Conservation (phyloP, 306 rosid species). For the Medicago lupulina region DNA sequence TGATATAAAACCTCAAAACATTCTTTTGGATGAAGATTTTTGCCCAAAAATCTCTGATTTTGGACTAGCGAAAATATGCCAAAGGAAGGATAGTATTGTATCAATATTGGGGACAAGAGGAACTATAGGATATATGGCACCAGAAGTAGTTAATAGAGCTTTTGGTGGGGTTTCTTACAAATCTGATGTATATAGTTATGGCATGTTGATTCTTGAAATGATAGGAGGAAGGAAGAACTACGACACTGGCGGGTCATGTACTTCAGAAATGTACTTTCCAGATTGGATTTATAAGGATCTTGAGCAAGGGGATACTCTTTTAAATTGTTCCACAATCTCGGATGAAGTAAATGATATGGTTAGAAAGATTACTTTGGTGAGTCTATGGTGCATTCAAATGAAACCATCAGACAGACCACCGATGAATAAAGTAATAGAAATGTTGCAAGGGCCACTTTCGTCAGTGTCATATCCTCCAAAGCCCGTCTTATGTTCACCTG, state of each 20-base stretch:
- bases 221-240: slow-evolving; percentile 47
- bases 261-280: slow-evolving; percentile 41
- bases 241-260: slow-evolving; percentile 8
- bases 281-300: slow-evolving; percentile 42
- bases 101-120: slow-evolving; percentile 45
- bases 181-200: slow-evolving; percentile 52
- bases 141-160: slow-evolving; percentile 35
- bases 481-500: slow-evolving; percentile 40
- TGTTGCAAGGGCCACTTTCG: slow-evolving; percentile 46
- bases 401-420: slow-evolving; percentile 49
- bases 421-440: slow-evolving; percentile 49
- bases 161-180: slow-evolving; percentile 47
- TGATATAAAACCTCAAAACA: slow-evolving; percentile 49
- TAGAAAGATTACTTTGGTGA: slow-evolving; percentile 44
- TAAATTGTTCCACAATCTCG: background rate
- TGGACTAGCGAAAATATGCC: slow-evolving; percentile 47
- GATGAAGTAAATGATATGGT: slow-evolving; percentile 42
- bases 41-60: slow-evolving; percentile 53
- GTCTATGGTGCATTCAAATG: slow-evolving; percentile 54
- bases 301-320: background rate
- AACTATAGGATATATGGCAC: slow-evolving; percentile 49
- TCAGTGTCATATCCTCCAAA: slow-evolving; percentile 48
- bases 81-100: slow-evolving; percentile 45
- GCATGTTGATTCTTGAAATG: slow-evolving; percentile 50
- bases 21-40: slow-evolving; percentile 39